Conservation (phyloP, 164 flowering plant species). For the Piper longum region DNA sequence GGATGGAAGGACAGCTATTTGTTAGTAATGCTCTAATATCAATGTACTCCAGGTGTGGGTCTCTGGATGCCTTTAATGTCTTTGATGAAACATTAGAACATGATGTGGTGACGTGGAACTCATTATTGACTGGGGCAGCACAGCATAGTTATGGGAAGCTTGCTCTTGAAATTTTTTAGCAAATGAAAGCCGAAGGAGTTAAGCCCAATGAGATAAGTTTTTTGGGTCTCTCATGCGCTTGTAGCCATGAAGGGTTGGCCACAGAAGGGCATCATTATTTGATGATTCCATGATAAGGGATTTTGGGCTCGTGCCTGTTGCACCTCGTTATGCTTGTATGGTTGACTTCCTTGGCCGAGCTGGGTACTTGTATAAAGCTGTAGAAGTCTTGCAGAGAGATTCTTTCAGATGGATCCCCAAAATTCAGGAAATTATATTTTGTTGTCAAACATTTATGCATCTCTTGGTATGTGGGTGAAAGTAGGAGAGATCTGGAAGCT, state of each 20-base stretch:
- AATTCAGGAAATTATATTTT: constrained; percentile 23
- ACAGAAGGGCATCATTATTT: constrained; percentile 25
- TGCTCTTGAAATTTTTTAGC: constrained; percentile 23
- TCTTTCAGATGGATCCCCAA: constrained; percentile 19
- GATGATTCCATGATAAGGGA: constrained; percentile 24
- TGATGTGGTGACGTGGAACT: constrained; percentile 33
- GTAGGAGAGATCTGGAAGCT: constrained; percentile 18
- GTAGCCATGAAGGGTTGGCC: constrained; percentile 26
- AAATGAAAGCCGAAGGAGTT: constrained; percentile 25
- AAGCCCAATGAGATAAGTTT: constrained; percentile 23
- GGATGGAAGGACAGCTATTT: constrained; percentile 16
- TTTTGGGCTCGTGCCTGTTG: constrained; percentile 20
- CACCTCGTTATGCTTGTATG: constrained; percentile 29
- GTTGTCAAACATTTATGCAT: constrained; percentile 31
- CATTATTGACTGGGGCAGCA: constrained; percentile 24
- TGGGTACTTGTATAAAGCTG: constrained; percentile 25
- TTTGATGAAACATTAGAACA: constrained; percentile 24
- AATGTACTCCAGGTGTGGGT: constrained; percentile 30
- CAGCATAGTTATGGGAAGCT: constrained; percentile 27
- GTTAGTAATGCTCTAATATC: constrained; percentile 24
- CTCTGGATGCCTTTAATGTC: constrained; percentile 18
- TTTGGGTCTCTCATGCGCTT: constrained; percentile 21
- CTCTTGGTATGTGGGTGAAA: constrained; percentile 26
- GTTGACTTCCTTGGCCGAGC: constrained; percentile 33
- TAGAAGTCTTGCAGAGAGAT: constrained; percentile 22